Base-by-base conservation (phyloP, 192 early-diverging fungal genomes). In the Podila clonocystis region DNA sequence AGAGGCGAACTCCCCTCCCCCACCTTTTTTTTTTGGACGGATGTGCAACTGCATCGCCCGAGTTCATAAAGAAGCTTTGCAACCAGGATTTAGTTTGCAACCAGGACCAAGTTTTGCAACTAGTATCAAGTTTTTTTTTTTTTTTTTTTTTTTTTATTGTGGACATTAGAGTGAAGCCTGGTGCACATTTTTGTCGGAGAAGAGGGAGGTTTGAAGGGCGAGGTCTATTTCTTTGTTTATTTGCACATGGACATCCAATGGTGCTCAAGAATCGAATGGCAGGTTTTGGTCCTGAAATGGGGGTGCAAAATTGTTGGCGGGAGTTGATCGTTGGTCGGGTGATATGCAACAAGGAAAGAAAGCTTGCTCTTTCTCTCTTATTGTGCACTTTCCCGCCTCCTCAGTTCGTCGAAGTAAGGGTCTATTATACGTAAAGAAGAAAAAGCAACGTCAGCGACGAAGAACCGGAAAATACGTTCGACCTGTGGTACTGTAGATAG, bases 331-430 rank as follows among this genome's bases (percentile, higher is more conserved):
- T 58, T 7, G 11, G 17, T 57, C 15, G 20, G 52, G 17, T 52
- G 5, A 9, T 34, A n/a, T 65, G 41, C 64, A 49, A 29, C 38
- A 31, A 8, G 19, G 9, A 20, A 22, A 24, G 20, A 20, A 34
- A 24, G 26, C 7, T 24, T 33, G n/a, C 13, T 58, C 20, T 50
- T 24, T 67, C 52, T 36, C 6, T 26, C 20, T 22, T 24, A 34
- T 41, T 65, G 36, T 17, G 63, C 45, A 45, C 22, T 69, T 31
- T 79, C 76, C 4, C 76, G 76, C 65, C 70, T 67, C 50, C 76
- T 58, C 19, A 79, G 2, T 20, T 79, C 76, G 34, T 79, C 76
- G 72, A 79, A 79, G 58, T 79, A 79, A 9, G 69, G 76, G 63
- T 79, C 76, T 79, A 60, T 65, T 62, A 3, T 19, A n/a, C n/a